Conservation (phyloP, 164 flowering plant species). For the Akebia trifoliata region DNA sequence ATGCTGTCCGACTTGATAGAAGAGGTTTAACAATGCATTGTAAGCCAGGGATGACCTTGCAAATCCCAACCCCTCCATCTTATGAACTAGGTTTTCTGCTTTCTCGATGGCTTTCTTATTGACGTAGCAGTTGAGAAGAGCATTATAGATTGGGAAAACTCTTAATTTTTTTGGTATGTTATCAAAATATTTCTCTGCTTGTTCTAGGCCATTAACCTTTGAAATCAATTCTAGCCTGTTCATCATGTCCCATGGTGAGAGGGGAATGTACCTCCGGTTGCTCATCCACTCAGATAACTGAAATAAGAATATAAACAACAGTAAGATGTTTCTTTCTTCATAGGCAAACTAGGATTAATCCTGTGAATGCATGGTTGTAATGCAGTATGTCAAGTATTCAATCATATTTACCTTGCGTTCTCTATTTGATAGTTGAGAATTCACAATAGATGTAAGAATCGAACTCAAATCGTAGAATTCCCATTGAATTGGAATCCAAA, state of each 20-base stretch:
- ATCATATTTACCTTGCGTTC: too few species aligned
- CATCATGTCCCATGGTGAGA: constrained; percentile 24
- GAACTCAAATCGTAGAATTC: too few species aligned
- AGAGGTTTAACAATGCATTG: constrained; percentile 36
- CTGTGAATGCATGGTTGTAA: too few species aligned
- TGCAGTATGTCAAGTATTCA: neutral
- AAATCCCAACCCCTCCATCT: constrained; percentile 30
- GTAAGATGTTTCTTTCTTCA: neutral
- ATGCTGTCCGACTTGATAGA: constrained; percentile 23
- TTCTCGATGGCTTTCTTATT: constrained; percentile 26
- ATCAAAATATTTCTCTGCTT: constrained; percentile 38
- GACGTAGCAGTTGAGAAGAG: constrained; percentile 40
- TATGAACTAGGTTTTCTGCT: constrained; percentile 36
- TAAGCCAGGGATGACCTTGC: constrained; percentile 19
- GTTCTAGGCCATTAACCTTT: constrained; percentile 32
- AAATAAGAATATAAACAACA: constrained; percentile 2
- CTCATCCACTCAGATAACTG: constrained; percentile 58
- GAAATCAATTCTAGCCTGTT: constrained; percentile 32
- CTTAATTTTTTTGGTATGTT: constrained; percentile 16
- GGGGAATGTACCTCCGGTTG: constrained; percentile 15
- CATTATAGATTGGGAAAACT: constrained; percentile 22
- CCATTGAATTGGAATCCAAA: too few species aligned
- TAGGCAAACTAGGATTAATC: neutral
- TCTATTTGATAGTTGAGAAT: too few species aligned
- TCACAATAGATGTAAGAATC: too few species aligned